Base-by-base conservation (phyloP, 164 flowering plant genomes). In the Kalanchoe fedtschenkoi region DNA sequence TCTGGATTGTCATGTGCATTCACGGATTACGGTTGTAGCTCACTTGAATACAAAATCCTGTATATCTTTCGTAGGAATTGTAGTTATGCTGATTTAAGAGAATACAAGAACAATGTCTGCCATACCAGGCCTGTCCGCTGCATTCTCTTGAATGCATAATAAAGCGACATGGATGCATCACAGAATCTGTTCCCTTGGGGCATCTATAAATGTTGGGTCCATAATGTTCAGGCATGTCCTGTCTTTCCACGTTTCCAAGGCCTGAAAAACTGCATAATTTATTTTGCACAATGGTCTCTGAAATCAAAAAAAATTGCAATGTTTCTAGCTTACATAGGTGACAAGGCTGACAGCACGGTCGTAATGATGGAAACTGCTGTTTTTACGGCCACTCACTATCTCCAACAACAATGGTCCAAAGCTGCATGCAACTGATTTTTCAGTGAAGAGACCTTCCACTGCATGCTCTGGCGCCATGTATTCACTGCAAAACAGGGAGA, bases 351-450 rank as follows among this genome's bases (percentile, higher is more conserved):
- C 60, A 9, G 70, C 53, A 0, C 63, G 47, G 9, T 43, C 67
- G 9, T 60, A 4, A 15, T 72, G 66, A 35, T 70, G 29, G 28
- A 24, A 38, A 9, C 68, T 56, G 7, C 53, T 46, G 32, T 72
- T 76, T 58, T 57, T 76, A 44, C 22, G 63, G 11, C 74, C 46
- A 13, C 68, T 65, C 15, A 68, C 43, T 13, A 74, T 70, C 58
- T 74, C 77, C n/a, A 74, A 34, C 29, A 74, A 33, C 17, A 75
- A 30, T 13, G 72, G 70, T 22, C 78, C 78, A 62, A 66, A 72
- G 43, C 73, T 72, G 38, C 58, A 70, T 15, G 70, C 66, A 37
- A 70, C 76, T 1, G 70, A 53, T 39, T 70, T 72, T 5, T 46
- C 39, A 0, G 76, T 72, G 8, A 70, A 37, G 24, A 66, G 28